These are phyloP conservation scores for Rosa persica DNA, from an alignment of 306 rosid genomes.

Conservation along the genomic window DNA sequence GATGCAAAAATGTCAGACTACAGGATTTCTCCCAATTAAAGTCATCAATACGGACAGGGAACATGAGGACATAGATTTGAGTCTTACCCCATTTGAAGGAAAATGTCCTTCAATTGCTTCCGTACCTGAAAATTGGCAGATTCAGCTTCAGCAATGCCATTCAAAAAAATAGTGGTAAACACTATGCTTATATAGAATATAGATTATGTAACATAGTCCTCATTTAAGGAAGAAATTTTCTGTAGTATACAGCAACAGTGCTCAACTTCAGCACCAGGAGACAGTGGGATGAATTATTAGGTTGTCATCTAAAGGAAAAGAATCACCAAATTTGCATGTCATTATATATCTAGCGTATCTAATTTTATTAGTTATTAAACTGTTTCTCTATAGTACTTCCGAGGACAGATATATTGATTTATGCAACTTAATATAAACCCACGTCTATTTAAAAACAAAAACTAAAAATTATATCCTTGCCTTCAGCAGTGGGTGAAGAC, in stretches of 20 bases:
- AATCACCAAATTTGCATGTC: too few species aligned
- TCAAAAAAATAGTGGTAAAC: background rate
- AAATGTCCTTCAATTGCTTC: constrained; percentile 68
- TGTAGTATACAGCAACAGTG: background rate
- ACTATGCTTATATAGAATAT: background rate
- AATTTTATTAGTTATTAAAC: background rate
- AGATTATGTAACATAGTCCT: background rate
- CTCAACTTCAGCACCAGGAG: background rate
- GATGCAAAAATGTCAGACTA: constrained; percentile 17
- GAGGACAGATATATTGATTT: background rate
- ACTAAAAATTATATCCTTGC: constrained; percentile 37
- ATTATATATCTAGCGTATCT: too few species aligned
- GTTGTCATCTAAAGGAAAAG: too few species aligned
- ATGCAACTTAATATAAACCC: background rate
- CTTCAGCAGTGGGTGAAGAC: constrained; percentile 94
- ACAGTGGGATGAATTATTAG: background rate
- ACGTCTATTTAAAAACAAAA: background rate
- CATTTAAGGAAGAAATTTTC: background rate
- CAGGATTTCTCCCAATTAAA: background rate
- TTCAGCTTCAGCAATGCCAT: background rate
- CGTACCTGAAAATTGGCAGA: constrained; percentile 61
- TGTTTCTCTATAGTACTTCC: background rate
- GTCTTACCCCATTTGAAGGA: constrained; percentile 87
- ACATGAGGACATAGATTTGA: background rate
- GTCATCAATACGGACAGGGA: background rate